Evolutionary conservation across 2,329 filamentous ascomycete genomes (phyloP), one percentile per base, ranked within the genome.

Genomic region (Podosphaera aphanis): DNA sequence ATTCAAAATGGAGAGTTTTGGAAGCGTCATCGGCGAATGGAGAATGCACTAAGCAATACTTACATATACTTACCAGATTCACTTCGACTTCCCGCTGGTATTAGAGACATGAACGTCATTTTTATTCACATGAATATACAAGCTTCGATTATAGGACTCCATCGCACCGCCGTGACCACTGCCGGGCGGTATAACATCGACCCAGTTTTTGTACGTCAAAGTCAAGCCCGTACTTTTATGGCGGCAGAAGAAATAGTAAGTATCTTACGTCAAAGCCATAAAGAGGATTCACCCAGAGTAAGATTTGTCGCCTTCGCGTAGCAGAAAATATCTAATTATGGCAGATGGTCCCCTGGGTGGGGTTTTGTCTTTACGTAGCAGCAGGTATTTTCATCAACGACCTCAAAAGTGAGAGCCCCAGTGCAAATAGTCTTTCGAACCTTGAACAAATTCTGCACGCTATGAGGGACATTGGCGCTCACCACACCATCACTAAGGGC

Each of bases 111-210:
- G 0, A 77, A 82, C 40, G 74, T 83, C 5, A 70, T 93, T 0
- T 86, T 93, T 57, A 68, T 78, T 44, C 93, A 93, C 51, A 79
- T 94, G 66, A 85, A 83, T 56, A 72, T 94, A 2, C 86, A 94
- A 56, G 84, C 85, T 0, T 79, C 83, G 1, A 73, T 81, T 7
- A 93, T 94, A 45, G 92, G 83, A 58, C 66, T 94, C 4, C 86
- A 94, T 56, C 83, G 92, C 60, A 82, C 83, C 1, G 85, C 86
- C 1, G 77, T 90, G 7, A 83, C 86, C 61, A 86, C 82, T 57
- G 79, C 79, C 0, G 79, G 85, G 46, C 78, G 77, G 55, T 69
- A 86, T 56, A 69, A 71, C 2, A 62, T 92, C 45, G 69, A 77
- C 0, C 64, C 69, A 1, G 67, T 69, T 25, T 69, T 90, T 23